These are phyloP conservation scores for Straminergon stramineum DNA, from an alignment of 225 moss, liverwort and hornwort genomes.

Conservation along the genomic window DNA sequence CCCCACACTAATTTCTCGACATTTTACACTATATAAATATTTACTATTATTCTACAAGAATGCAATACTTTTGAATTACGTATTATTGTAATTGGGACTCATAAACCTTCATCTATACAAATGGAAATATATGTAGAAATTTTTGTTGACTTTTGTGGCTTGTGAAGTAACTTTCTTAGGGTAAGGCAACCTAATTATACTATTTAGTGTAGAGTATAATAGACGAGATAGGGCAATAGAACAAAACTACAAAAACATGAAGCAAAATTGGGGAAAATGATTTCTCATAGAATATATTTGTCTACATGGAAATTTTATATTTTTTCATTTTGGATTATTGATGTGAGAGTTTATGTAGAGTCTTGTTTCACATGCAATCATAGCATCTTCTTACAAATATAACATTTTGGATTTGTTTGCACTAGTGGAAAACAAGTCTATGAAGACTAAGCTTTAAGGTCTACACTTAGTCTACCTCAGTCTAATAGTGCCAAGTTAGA, in stretches of 20 bases:
- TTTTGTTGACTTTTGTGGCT: no score
- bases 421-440: accelerated
- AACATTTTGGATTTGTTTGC: neutral
- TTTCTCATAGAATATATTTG: neutral
- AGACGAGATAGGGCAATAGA: neutral
- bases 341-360: neutral
- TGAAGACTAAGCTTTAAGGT: neutral
- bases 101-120: no score
- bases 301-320: no score
- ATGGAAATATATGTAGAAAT: no score
- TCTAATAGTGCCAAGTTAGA: neutral
- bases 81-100: no score
- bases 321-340: neutral
- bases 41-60: no score
- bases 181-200: no score
- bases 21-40: no score
- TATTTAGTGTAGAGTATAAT: neutral
- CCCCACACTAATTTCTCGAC: no score
- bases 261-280: neutral
- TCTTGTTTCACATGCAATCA: neutral
- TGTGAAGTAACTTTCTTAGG: no score
- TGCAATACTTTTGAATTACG: no score
- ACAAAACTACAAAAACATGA: neutral
- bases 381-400: neutral
- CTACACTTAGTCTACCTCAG: neutral